A percentile compares a stretch with the other conserved stretches of the same genome.
phyloP scores from a whole-genome alignment of 2,329 filamentous ascomycete species.

The Beauveria scarabaeidicola region DNA sequence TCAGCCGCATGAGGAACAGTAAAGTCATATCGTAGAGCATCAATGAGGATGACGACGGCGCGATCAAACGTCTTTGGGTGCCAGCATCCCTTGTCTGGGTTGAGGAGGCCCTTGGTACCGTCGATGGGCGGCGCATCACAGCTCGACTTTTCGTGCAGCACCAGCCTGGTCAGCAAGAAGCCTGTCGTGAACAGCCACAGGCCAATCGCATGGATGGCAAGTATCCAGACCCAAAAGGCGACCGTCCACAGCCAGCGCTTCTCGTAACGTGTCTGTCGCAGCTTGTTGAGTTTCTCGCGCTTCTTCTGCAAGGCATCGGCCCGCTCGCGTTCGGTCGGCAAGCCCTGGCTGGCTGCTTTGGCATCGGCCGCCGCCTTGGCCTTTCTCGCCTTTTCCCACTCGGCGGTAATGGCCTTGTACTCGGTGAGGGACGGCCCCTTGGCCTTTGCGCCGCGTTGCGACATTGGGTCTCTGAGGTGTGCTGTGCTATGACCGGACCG shows the following conservation, averaged over 20 bases:
- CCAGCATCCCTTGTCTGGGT: constrained; percentile 71
- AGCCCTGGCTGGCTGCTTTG: constrained; percentile 20
- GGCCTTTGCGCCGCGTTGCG: constrained; percentile 8
- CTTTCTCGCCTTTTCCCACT: constrained; percentile 46
- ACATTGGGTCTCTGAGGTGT: not conserved
- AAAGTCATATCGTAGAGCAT: constrained; percentile 94
- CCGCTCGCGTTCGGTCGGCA: constrained; percentile 24
- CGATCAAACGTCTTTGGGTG: constrained; percentile 90
- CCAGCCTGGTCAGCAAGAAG: constrained; percentile 81
- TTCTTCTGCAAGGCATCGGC: constrained; percentile 34
- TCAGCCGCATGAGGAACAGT: constrained; percentile 61
- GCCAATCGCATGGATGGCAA: constrained; percentile 68
- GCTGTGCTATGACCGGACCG: constrained; percentile 1
- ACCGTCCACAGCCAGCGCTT: constrained; percentile 49
- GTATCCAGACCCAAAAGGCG: constrained; percentile 61
- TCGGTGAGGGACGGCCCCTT: constrained; percentile 25
- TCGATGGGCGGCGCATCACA: constrained; percentile 62
- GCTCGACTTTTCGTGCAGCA: constrained; percentile 66
- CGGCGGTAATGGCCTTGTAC: constrained; percentile 43
- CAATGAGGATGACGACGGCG: constrained; percentile 82
- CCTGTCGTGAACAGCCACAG: constrained; percentile 91
- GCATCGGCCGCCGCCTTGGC: constrained; percentile 37
- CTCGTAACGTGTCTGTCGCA: constrained; percentile 42
- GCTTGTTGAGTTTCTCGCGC: constrained; percentile 38
- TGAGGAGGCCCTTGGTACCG: constrained; percentile 29